Evolutionary conservation across 805 yeast genomes (phyloP), one percentile per base, ranked within the genome.

Genomic region (Cyberlindnera nakhonratchasimensis): DNA sequence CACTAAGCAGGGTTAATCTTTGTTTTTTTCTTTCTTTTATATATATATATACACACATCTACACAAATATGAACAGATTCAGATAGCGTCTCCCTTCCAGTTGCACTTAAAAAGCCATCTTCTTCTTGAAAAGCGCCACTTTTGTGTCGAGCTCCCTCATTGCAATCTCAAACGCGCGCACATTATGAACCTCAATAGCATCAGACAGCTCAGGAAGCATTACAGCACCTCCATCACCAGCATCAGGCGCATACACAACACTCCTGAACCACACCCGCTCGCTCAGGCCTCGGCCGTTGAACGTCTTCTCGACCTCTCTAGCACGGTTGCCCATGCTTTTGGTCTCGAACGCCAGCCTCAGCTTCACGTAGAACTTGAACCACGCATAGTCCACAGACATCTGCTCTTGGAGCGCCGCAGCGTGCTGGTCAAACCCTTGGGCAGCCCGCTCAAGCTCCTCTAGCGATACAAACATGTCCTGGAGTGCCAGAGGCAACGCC

Each of bases 301-400:
- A 41, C 29, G 39, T 14, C 21, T 49, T 39, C 31, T 51, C 57
- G n/a, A 53, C 13, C 11, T 36, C 47, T 21, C 47, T 49, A 1
- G 56, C 54, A 52, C 74, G 77, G 40, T 67, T 64, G 50, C 82
- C 81, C 6, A 76, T 63, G 22, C 75, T 58, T 43, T 81, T 75
- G 43, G 82, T 67, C 41, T 74, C 72, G 13, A 82, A 72, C 38
- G 79, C 81, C 5, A 80, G 67, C 38, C 66, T 71, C 28, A 86
- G 55, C 60, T 87, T 87, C 49, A 70, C 74, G 50, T 69, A 72
- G 39, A 73, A 64, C 48, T 73, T 69, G 66, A 82, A 87, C 89
- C 96, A 84, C 1, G 96, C 89, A 53, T 75, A 83, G 52, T 87
- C 97, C 32, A 71, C 65, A 1, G 70, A 62, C 41, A 80, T 75